Evolutionary conservation across 306 rosid genomes (phyloP).

Genomic region (Sphenostylis stenocarpa): DNA sequence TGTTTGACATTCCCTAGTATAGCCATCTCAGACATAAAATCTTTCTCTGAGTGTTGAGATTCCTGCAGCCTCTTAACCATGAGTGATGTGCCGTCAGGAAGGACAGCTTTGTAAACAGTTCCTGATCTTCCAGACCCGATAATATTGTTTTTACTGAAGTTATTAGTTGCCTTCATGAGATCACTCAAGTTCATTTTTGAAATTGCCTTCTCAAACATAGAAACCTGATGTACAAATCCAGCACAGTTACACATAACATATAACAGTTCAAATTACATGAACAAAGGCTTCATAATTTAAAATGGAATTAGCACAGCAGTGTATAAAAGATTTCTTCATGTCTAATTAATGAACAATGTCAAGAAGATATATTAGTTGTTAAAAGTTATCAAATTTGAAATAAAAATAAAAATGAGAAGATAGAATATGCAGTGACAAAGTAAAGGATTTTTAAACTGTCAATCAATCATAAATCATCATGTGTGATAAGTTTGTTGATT

Average conservation of each 20-base stretch:
- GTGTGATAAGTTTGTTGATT: background rate
- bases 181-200: conserved; percentile 81
- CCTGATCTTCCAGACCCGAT: conserved; percentile 90
- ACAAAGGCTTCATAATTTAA: background rate
- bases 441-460: no score
- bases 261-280: conserved; percentile 6
- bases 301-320: background rate
- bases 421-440: no score
- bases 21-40: conserved; percentile 78
- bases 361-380: conserved; percentile 1
- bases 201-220: conserved; percentile 73
- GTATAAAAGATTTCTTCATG: background rate
- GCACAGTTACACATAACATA: conserved; percentile 30
- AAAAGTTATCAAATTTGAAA: background rate
- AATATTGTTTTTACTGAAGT: conserved; percentile 66
- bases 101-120: conserved; percentile 74
- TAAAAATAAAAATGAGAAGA: background rate
- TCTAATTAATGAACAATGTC: background rate
- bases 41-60: conserved; percentile 85
- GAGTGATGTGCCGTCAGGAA: conserved; percentile 63
- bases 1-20: conserved; percentile 70
- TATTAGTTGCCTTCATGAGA: conserved; percentile 86
- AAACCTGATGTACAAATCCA: conserved; percentile 57
- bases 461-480: no score
- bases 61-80: conserved; percentile 93